Conservation (phyloP, 106 monocot genomes). For the Platanthera zijinensis region DNA sequence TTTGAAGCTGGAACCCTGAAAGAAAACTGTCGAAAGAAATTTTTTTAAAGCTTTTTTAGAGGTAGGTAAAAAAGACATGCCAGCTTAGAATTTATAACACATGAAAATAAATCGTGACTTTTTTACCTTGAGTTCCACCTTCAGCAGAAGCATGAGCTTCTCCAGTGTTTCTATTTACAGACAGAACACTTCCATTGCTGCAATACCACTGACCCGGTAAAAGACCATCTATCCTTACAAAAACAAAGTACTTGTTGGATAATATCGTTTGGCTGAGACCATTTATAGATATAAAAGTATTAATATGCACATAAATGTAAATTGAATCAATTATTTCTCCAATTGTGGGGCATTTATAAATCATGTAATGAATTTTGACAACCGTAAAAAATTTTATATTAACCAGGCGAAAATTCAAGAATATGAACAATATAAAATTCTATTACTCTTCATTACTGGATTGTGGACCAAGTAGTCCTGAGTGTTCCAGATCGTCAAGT, state of each 20-base stretch:
- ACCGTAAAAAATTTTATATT: too few relatives aligned
- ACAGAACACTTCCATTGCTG: slow-evolving; percentile 60
- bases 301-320: not conserved
- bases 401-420: too few relatives aligned
- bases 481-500: too few relatives aligned
- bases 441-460: too few relatives aligned
- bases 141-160: slow-evolving; percentile 64
- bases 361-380: too few relatives aligned
- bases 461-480: too few relatives aligned
- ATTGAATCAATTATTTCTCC: not conserved
- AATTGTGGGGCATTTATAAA: not conserved
- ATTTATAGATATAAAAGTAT: not conserved
- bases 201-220: slow-evolving; percentile 63
- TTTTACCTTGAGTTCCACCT: slow-evolving; percentile 72
- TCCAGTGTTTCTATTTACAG: slow-evolving; percentile 60
- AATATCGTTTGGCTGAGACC: not conserved
- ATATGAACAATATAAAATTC: too few relatives aligned
- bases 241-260: not conserved
- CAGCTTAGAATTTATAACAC: not conserved
- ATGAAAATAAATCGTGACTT: not conserved
- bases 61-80: not conserved
- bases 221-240: slow-evolving; percentile 22
- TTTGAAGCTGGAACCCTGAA: slow-evolving; percentile 51
- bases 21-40: slow-evolving; percentile 40
- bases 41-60: not conserved